Evolutionary conservation across 331 rosid species (phyloP), one percentile per base, ranked within the genome.

Genomic region (Acacia concinna): DNA sequence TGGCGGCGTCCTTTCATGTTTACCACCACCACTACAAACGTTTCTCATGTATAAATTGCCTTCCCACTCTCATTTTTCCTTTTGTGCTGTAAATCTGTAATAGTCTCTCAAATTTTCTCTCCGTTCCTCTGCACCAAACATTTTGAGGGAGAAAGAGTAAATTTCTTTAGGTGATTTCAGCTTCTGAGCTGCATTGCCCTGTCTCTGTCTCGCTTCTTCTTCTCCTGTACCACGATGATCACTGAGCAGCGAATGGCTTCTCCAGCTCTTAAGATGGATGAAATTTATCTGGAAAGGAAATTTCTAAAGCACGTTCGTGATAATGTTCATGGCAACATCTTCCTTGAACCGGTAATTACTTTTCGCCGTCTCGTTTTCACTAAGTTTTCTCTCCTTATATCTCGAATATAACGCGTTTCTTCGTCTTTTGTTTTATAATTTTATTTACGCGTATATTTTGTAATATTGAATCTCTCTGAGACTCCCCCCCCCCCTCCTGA

Each of bases 251-350:
- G 84, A 80, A 87, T 83, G 91, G 83, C 57, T 21, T 32, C 78
- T 79, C 8, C 79, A 43, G 56, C 74, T 81, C 10, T 62, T 31
- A 4, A 54, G 5, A 51, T 35, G 67, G 84, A 76, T 28, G 83
- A 71, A 10, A 21, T 69, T 41, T 74, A 27, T 17, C 25, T 15
- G 44, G 90, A 89, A 21, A 84, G 96, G 73, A 77, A 60, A n/a
- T 63, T 59, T 8, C 54, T 83, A 67, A 91, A 91, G 86, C 92
- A 84, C 46, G 85, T 91, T 35, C 91, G 69, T 49, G 97, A 91
- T 67, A 91, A 91, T 74, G 92, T 91, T 66, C 97, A 89, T 32
- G 93, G 93, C 60, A 86, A 84, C 82, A 84, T 91, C 77, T 85
- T 71, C 57, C 92, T 91, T 28, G 97, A 91, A 38, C 91, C 88